Percentiles rank a stretch among this genome's conserved stretches.
These are phyloP conservation scores for Angophora floribunda DNA, from an alignment of 345 rosid species.

Conservation along the genomic window DNA sequence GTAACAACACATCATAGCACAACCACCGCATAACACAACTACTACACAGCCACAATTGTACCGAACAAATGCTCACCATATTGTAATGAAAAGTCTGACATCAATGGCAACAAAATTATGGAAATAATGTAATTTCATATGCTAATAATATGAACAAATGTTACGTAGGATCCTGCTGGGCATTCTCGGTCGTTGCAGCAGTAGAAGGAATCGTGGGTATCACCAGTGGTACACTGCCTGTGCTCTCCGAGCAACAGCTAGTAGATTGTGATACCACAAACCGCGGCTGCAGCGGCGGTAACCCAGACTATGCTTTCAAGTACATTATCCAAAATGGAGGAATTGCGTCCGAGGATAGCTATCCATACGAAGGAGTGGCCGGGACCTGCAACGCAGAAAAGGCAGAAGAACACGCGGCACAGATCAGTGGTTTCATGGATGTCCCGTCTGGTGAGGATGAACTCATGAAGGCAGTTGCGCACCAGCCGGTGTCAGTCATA, in stretches of 20 bases:
- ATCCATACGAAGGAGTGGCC: not conserved
- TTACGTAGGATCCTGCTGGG: not conserved
- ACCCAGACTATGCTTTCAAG: not conserved
- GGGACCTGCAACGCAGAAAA: not conserved
- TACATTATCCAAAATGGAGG: not conserved
- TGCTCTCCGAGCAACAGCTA: not conserved
- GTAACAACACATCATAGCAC: not conserved
- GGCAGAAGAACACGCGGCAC: not conserved
- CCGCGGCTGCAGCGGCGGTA: not conserved
- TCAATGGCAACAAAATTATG: not conserved
- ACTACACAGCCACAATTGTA: not conserved
- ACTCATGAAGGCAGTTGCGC: not conserved
- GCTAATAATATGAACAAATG: not conserved
- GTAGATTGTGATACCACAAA: not conserved
- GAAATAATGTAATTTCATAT: not conserved
- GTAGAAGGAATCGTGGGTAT: not conserved
- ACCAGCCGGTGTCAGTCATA: not conserved
- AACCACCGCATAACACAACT: not conserved
- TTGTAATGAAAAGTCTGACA: not conserved
- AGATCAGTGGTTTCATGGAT: not conserved
- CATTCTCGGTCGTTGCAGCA: constrained; percentile 1
- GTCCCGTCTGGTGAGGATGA: not conserved
- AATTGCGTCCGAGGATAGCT: not conserved
- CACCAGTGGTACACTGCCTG: not conserved
- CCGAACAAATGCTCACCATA: not conserved